These are phyloP conservation scores for Pythium insidiosum DNA, from an alignment of 352 stramenopile genomes.

Conservation along the genomic window DNA sequence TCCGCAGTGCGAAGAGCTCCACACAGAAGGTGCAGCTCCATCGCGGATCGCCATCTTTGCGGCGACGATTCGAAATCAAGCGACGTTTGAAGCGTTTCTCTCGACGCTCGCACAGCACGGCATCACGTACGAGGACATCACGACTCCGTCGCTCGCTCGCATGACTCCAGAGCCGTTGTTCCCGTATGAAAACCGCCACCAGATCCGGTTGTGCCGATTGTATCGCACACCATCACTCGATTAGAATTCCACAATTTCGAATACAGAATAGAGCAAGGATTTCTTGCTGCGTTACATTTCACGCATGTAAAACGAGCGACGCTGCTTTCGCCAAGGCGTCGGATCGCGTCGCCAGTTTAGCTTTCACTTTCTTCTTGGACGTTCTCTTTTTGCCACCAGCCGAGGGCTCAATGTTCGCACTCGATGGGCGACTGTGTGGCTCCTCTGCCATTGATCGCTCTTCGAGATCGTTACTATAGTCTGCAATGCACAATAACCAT, in stretches of 20 bases:
- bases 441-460: slow-evolving; percentile 3
- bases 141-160: slow-evolving; percentile 18
- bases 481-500: too few species aligned
- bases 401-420: too few species aligned
- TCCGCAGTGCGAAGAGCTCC: not conserved
- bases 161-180: slow-evolving; percentile 37
- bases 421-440: not conserved
- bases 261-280: too few species aligned
- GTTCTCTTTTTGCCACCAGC: too few species aligned
- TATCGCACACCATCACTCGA: slow-evolving; percentile 11
- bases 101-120: slow-evolving; percentile 35
- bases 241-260: not conserved
- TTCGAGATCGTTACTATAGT: too few species aligned
- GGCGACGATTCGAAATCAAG: slow-evolving; percentile 64
- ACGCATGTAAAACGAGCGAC: too few species aligned
- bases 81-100: slow-evolving; percentile 70
- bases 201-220: slow-evolving; percentile 63
- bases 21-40: not conserved
- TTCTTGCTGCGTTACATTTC: too few species aligned
- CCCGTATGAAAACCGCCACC: slow-evolving; percentile 49
- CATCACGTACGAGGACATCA: slow-evolving; percentile 69
- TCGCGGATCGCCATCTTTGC: slow-evolving; percentile 59
- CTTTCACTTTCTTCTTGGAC: too few species aligned
- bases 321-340: too few species aligned
- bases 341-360: too few species aligned